Evolutionary conservation across 352 stramenopile species (phyloP), one percentile per base, ranked within the genome.

Genomic region (Blastocystis hominis): DNA sequence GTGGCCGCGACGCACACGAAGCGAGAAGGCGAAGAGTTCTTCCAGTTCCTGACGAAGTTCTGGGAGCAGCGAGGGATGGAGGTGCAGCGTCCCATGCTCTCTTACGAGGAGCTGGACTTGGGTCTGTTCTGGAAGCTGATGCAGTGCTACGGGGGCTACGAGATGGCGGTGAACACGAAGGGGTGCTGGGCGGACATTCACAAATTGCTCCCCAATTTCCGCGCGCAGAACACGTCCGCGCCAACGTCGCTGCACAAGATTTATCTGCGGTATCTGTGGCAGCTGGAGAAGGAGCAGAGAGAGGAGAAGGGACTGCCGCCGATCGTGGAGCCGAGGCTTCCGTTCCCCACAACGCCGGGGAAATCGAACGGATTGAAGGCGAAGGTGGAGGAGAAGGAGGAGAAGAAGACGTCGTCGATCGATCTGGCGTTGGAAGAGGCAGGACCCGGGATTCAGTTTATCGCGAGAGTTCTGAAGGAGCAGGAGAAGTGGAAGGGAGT

Each of bases 101-200:
- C 72, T n/a, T 84, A 84, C 44, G 72, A 84, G 34, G 30, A 47
- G 38, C 72, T 84, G 50, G 72, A 84, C 46, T 53, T 84, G 72
- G 72, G 72, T 40, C 72, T 84, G 50, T 66, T 84, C 44, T 84
- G 72, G 72, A 84, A 84, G 56, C 44, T 84, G 56, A 84, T 84
- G 72, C 72, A 84, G 38, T 24, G 34, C 4, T 84, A 68, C 44
- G 72, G 72, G 20, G 72, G 72, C 30, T 84, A 84, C 42, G 72
- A 84, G 56, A 66, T 56, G 38, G 72, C 68, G 72, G 72, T 84
- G 72, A 84, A 84, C 44, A 84, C 46, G 13, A 84, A 84, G 50
- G 72, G 72, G 20, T 64, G 72, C 36, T 84, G 72, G 72, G 34
- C 42, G 50, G 54, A 64, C 24, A 84, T 84, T 44, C 62, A 84